A percentile compares a stretch with the other conserved stretches of the same genome.
Conservation (phyloP, 2,329 filamentous ascomycete genomes). For the Diaporthe capsici region DNA sequence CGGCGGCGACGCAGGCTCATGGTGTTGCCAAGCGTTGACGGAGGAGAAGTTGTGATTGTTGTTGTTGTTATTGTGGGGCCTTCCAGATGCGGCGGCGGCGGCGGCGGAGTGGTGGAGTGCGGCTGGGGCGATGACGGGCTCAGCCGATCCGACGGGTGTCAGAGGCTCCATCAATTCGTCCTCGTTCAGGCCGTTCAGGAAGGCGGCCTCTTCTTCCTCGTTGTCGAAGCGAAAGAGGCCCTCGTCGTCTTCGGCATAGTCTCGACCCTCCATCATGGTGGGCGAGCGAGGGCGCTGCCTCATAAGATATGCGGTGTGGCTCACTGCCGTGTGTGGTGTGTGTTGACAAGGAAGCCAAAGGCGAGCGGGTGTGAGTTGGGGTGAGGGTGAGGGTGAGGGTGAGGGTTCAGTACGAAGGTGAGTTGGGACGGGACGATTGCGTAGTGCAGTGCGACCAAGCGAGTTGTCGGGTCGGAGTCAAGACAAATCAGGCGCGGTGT, state of each 20-base stretch:
- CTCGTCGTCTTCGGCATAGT: slow-evolving; percentile 38
- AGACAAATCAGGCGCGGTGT: slow-evolving; percentile 1
- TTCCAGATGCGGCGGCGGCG: slow-evolving; percentile 29
- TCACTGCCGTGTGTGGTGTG: background rate
- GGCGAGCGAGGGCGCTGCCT: slow-evolving; percentile 14
- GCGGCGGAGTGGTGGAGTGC: slow-evolving; percentile 10
- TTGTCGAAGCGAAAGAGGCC: slow-evolving; percentile 38
- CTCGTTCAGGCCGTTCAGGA: slow-evolving; percentile 28
- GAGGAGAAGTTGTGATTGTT: slow-evolving; percentile 30
- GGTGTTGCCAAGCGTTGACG: slow-evolving; percentile 35
- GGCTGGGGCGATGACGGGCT: slow-evolving; percentile 27
- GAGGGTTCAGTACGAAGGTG: background rate
- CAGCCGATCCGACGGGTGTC: slow-evolving; percentile 35
- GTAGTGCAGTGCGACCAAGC: background rate
- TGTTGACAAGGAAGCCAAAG: background rate
- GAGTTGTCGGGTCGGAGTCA: slow-evolving; percentile 15
- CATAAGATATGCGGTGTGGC: slow-evolving; percentile 13
- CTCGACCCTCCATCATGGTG: slow-evolving; percentile 40
- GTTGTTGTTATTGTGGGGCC: slow-evolving; percentile 33
- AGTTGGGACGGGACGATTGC: slow-evolving; percentile 4
- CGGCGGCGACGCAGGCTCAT: slow-evolving; percentile 37
- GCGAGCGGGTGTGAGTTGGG: background rate
- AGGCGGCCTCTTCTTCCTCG: slow-evolving; percentile 36
- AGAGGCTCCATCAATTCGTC: slow-evolving; percentile 36
- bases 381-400: background rate